Percentiles rank a stretch among this genome's conserved stretches.
phyloP scores from a whole-genome alignment of 225 moss, liverwort and hornwort species.

The Asterella californica region DNA sequence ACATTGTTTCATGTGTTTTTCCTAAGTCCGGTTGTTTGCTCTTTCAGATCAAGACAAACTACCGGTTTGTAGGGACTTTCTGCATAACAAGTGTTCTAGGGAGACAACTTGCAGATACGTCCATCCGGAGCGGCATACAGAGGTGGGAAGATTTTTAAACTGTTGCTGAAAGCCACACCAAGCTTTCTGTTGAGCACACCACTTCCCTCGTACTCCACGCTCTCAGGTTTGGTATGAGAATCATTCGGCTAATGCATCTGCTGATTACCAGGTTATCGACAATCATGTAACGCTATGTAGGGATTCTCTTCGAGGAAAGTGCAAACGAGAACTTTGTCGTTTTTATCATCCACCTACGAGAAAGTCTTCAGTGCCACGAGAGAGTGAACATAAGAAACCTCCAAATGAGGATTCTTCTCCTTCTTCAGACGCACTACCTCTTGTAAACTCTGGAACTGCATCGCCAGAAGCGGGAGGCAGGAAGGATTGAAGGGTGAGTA shows the following conservation, averaged over 20 bases:
- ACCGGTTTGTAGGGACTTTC: conserved; percentile 50
- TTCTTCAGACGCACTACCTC: conserved; percentile 27
- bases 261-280: conserved; percentile 44
- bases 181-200: not conserved
- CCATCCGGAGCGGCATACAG: conserved; percentile 47
- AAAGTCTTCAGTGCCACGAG: conserved; percentile 30
- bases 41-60: conserved; percentile 47
- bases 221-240: not conserved
- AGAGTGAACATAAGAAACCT: conserved; percentile 32
- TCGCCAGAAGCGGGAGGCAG: conserved; percentile 31
- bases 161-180: not conserved
- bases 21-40: not conserved
- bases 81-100: conserved; percentile 51
- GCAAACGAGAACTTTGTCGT: conserved; percentile 49
- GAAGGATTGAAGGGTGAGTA: conserved; percentile 8
- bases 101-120: conserved; percentile 47
- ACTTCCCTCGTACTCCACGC: not conserved
- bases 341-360: conserved; percentile 50
- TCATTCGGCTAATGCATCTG: conserved; percentile 1
- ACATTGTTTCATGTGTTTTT: not conserved
- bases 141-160: conserved; percentile 23
- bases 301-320: conserved; percentile 49
- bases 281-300: conserved; percentile 50
- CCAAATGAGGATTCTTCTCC: conserved; percentile 28
- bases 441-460: conserved; percentile 33